Evolutionary conservation across 768 basidiomycete genomes (phyloP), one percentile per base, ranked within the genome.

Genomic region (Pisolithus tinctorius): DNA sequence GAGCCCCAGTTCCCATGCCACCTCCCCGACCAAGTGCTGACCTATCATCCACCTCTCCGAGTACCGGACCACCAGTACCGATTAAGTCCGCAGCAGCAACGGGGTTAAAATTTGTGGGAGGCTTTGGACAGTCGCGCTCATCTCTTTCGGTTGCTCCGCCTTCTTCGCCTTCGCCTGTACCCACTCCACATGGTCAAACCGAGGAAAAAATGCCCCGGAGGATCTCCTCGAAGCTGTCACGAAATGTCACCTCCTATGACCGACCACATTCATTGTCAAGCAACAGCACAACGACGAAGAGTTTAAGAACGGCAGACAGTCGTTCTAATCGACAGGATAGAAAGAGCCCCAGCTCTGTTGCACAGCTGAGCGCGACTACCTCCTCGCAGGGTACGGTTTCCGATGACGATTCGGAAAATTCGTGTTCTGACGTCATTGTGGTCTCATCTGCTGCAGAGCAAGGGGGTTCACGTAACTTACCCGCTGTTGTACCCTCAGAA

Each of bases 111-210:
- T 79, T 86, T 53, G 74, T 83, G 52, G 73, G 76, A 23, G 79
- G 76, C 13, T 84, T 87, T 68, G 85, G 79, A 54, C 77, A 78
- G 36, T 82, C 85, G 20, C 73, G 78, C 47, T 79, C 80, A n/a
- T 83, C 77, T 55, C 59, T 84, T 17, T 71, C 75, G 1, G 69
- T 76, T 4, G 73, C 67, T 7, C 58, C 61, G 4, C 56, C 69
- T 17, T 64, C 70, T 9, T 51, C 71, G 4, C 54, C 71, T 13
- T 58, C 71, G 7, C 64, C 67, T 13, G 50, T 50, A 41, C 55
- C 69, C 50, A 49, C 51, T 51, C 40, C 61, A 51, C 55, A 57
- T 47, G 9, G 16, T 20, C 30, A 31, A 14, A 17, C 55, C 34
- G 58, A 65, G 40, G 64, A 62, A 46, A 56, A 56, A 38, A 49